Base-by-base conservation (phyloP, 2,329 filamentous ascomycete genomes). In the Alternaria gaisen region DNA sequence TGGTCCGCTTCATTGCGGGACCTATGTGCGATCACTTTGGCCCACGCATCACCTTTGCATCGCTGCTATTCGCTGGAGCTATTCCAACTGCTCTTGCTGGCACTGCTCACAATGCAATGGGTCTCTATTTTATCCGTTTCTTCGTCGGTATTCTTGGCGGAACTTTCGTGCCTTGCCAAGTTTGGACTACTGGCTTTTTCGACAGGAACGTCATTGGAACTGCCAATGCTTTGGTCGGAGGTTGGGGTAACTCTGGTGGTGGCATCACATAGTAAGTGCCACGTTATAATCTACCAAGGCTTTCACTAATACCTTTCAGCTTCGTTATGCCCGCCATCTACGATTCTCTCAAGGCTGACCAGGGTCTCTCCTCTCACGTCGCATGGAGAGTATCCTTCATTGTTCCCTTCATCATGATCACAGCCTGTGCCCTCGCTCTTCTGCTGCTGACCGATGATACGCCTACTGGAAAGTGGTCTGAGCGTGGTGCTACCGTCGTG, bases 271-370 rank as follows among this genome's bases (percentile, higher is more conserved):
- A 97, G 75, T 77, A 70, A 54, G 74, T 38, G 12, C 16, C 34
- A n/a, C 8, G 7, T 12, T 16, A n/a, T 24, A 16, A 12, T 30
- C 10, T 26, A 10, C 40, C 12, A 2, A 3, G n/a, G 10, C 40
- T n/a, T 41, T 46, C 11, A 38, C 65, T 72, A 47, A 72, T 60
- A 10, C 14, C 28, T 40, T 12, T 22, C 28, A 77, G 74, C 81
- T 96, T 97, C 77, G 87, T 94, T 70, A 97, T 97, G 93, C 93
- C 94, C 2, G 92, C 92, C 5, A 89, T 97, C 58, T 95, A 90
- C 79, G 90, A 96, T 78, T 91, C 91, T 0, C 83, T 97, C 22
- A 86, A 91, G 22, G 73, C 84, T 1, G 63, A 72, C 30, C 83
- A 84, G 50, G 87, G 88, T 7, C 82, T 94, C 56, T 81, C 83